A percentile compares a stretch with the other conserved stretches of the same genome.
Conservation (phyloP, 106 monocot genomes). For the Narthecium ossifragum region DNA sequence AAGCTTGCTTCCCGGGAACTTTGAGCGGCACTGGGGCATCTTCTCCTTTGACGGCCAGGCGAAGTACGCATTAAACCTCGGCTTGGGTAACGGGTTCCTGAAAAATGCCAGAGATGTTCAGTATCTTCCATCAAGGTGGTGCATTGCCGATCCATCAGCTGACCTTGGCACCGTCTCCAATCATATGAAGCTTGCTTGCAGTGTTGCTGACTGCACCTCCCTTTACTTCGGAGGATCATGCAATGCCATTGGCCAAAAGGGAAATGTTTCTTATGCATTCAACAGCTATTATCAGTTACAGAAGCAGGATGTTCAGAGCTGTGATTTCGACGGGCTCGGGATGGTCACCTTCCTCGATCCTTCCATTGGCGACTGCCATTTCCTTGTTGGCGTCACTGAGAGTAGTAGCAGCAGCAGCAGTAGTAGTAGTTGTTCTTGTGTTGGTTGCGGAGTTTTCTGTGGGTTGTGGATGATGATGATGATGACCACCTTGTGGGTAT, state of each 20-base stretch:
- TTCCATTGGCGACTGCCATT: constrained; percentile 63
- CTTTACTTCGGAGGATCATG: constrained; percentile 72
- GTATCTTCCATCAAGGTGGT: constrained; percentile 78
- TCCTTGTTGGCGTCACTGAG: constrained; percentile 64
- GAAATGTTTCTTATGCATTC: constrained; percentile 77
- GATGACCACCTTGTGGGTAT: constrained; percentile 36
- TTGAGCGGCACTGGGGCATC: constrained; percentile 82
- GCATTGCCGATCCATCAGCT: constrained; percentile 59
- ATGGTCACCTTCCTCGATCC: constrained; percentile 94
- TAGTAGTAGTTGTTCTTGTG: constrained; percentile 18
- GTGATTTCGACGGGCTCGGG: constrained; percentile 87
- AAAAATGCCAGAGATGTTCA: constrained; percentile 71
- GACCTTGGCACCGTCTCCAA: constrained; percentile 35
- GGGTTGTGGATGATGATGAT: constrained; percentile 33
- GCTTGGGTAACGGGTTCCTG: constrained; percentile 38
- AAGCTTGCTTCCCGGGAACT: constrained; percentile 63
- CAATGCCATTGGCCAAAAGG: constrained; percentile 68
- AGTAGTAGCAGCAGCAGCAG: too few species aligned
- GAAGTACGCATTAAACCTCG: constrained; percentile 72
- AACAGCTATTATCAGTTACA: constrained; percentile 85
- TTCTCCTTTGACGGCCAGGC: constrained; percentile 88
- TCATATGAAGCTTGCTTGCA: constrained; percentile 73
- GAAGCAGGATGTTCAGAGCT: constrained; percentile 60
- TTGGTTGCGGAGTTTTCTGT: constrained; percentile 19
- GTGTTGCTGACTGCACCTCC: constrained; percentile 68